Conservation (phyloP, 495 filamentous ascomycete genomes). For the Penicillium taxi region DNA sequence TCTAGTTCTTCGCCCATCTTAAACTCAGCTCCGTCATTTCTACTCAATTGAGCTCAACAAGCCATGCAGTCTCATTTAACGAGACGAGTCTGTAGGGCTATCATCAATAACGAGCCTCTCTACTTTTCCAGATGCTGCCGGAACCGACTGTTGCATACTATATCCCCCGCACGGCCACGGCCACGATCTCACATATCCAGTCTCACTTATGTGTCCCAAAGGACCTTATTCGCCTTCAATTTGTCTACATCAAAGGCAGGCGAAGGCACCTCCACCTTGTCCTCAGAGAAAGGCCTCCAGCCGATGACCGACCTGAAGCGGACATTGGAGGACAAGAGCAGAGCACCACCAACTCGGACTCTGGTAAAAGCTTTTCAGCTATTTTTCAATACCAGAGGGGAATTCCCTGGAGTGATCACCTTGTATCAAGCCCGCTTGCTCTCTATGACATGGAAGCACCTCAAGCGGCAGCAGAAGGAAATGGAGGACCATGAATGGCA, state of each 20-base stretch:
- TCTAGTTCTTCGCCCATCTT: not conserved
- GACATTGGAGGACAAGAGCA: slow-evolving; percentile 26
- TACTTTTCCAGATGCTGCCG: slow-evolving; percentile 36
- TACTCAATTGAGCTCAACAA: slow-evolving; percentile 1
- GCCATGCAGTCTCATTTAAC: slow-evolving; percentile 80
- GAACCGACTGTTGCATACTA: slow-evolving; percentile 28
- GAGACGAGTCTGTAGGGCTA: slow-evolving; percentile 60
- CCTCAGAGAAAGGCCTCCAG: slow-evolving; percentile 35
- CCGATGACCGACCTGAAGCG: slow-evolving; percentile 38
- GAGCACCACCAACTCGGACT: slow-evolving; percentile 52
- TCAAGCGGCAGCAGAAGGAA: slow-evolving; percentile 35
- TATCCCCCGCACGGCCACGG: slow-evolving; percentile 23
- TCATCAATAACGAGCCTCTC: slow-evolving; percentile 58
- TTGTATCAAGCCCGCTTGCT: slow-evolving; percentile 56
- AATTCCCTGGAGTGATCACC: slow-evolving; percentile 45
- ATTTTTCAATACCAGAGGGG: slow-evolving; percentile 53
- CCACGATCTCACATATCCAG: slow-evolving; percentile 4
- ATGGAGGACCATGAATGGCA: slow-evolving; percentile 30
- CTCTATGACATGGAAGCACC: slow-evolving; percentile 49
- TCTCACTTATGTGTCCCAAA: slow-evolving; percentile 20
- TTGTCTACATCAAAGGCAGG: slow-evolving; percentile 9
- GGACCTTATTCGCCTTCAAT: slow-evolving; percentile 32
- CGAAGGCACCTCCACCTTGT: slow-evolving; percentile 20
- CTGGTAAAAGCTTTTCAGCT: slow-evolving; percentile 54
- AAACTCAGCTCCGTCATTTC: not conserved